Evolutionary conservation across 2,329 filamentous ascomycete species (phyloP).

Genomic region (Trichophaea hybrida): DNA sequence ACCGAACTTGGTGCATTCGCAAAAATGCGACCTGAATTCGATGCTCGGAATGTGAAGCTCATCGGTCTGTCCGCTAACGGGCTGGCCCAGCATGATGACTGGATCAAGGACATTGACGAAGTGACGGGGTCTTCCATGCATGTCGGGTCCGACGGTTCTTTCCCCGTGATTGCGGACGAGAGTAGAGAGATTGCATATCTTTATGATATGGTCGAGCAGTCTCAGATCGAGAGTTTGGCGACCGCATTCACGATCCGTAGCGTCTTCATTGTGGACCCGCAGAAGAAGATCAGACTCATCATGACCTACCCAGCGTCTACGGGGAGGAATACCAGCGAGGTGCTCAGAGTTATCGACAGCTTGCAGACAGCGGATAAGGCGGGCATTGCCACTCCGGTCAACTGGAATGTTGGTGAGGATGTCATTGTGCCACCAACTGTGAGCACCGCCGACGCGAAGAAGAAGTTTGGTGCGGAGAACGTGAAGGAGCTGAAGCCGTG

Average conservation of each 20-base stretch:
- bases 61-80: slow-evolving; percentile 83
- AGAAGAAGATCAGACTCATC: slow-evolving; percentile 83
- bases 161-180: slow-evolving; percentile 74
- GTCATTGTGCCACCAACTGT: slow-evolving; percentile 80
- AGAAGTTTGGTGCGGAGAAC: slow-evolving; percentile 58
- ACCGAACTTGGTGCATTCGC: slow-evolving; percentile 89
- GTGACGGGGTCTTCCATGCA: slow-evolving; percentile 52
- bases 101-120: slow-evolving; percentile 82
- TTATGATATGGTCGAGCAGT: slow-evolving; percentile 64
- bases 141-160: slow-evolving; percentile 30
- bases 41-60: slow-evolving; percentile 75
- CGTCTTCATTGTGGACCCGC: slow-evolving; percentile 87
- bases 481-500: slow-evolving; percentile 47
- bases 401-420: slow-evolving; percentile 79
- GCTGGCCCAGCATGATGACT: slow-evolving; percentile 65
- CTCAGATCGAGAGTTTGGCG: background rate
- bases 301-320: slow-evolving; percentile 87
- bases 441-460: slow-evolving; percentile 70
- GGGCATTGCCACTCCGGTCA: slow-evolving; percentile 74
- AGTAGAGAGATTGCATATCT: slow-evolving; percentile 59
- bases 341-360: slow-evolving; percentile 64
- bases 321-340: slow-evolving; percentile 67
- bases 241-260: slow-evolving; percentile 79
- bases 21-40: slow-evolving; percentile 76
- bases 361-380: slow-evolving; percentile 76